Percentiles rank a stretch among this genome's conserved stretches.
These are phyloP conservation scores for Leccinum huronense DNA, from an alignment of 1,284 basidiomycete genomes.

Conservation along the genomic window DNA sequence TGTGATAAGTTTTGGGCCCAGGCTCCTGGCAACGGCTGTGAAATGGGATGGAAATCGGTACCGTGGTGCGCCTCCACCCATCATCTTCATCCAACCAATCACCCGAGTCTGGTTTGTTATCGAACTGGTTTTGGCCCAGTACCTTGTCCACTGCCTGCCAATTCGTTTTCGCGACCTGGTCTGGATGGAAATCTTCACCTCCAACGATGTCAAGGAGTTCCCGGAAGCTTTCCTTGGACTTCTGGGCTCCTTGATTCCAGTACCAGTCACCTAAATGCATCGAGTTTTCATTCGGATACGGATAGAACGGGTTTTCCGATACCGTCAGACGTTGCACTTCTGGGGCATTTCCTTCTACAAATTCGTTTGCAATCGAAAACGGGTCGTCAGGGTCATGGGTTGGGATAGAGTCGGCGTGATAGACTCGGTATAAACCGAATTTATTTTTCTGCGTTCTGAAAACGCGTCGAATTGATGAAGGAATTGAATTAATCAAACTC, in stretches of 20 bases:
- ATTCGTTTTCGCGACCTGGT: background rate
- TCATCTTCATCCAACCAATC: background rate
- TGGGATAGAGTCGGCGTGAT: too few species aligned
- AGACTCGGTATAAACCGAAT: too few species aligned
- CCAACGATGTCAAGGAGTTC: background rate
- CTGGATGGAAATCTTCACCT: background rate
- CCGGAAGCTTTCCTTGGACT: background rate
- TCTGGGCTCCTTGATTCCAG: too few species aligned
- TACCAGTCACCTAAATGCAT: background rate
- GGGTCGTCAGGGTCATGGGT: too few species aligned
- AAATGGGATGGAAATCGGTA: background rate
- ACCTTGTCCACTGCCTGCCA: background rate
- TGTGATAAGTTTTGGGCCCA: background rate
- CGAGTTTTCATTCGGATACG: background rate
- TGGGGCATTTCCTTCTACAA: too few species aligned
- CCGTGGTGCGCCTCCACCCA: background rate
- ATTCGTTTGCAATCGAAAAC: too few species aligned
- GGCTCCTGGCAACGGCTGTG: background rate
- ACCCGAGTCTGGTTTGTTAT: background rate
- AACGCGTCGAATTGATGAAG: too few species aligned
- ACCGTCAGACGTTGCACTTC: background rate
- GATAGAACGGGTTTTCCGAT: background rate
- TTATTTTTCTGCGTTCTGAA: too few species aligned
- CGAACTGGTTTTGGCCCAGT: background rate
- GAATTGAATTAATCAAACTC: too few species aligned